A percentile compares a stretch with the other conserved stretches of the same genome.
Evolutionary conservation across 441 rosid species (phyloP).

Genomic region (Euphorbia celastroides): DNA sequence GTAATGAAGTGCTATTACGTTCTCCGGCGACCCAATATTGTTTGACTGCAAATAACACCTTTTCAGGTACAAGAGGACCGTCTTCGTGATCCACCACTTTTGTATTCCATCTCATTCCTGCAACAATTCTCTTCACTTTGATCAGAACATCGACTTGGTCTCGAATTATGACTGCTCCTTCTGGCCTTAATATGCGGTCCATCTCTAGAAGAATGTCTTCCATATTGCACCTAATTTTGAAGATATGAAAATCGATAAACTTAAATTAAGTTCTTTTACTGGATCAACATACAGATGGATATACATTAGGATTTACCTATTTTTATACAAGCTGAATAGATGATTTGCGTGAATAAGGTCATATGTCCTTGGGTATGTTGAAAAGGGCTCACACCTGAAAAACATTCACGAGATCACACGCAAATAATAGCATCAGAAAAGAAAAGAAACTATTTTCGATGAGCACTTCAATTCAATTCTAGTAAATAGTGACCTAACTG

Average conservation of each 20-base stretch:
- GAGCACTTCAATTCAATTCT: neutral
- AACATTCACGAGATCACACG: neutral
- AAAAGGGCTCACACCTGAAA: conserved; percentile 92
- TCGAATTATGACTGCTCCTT: conserved; percentile 73
- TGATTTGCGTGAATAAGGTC: conserved; percentile 86
- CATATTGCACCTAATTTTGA: conserved; percentile 47
- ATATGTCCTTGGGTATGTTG: conserved; percentile 88
- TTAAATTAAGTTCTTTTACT: too few relatives aligned
- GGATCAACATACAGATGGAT: neutral
- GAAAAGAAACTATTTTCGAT: neutral
- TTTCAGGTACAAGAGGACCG: conserved; percentile 78
- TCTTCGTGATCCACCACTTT: conserved; percentile 92
- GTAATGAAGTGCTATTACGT: conserved; percentile 45
- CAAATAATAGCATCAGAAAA: conserved; percentile 4
- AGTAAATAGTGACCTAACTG: too few relatives aligned
- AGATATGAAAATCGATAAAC: neutral
- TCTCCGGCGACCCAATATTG: conserved; percentile 74
- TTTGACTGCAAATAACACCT: conserved; percentile 65
- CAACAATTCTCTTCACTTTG: conserved; percentile 54
- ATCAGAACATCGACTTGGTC: conserved; percentile 67
- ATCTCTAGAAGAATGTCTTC: conserved; percentile 86
- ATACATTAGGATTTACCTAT: conserved; percentile 37
- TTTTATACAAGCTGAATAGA: conserved; percentile 69
- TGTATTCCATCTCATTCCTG: conserved; percentile 89
- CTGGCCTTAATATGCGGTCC: conserved; percentile 85